Evolutionary conservation across 805 yeast genomes (phyloP).

Genomic region (Pichia kluyveri): DNA sequence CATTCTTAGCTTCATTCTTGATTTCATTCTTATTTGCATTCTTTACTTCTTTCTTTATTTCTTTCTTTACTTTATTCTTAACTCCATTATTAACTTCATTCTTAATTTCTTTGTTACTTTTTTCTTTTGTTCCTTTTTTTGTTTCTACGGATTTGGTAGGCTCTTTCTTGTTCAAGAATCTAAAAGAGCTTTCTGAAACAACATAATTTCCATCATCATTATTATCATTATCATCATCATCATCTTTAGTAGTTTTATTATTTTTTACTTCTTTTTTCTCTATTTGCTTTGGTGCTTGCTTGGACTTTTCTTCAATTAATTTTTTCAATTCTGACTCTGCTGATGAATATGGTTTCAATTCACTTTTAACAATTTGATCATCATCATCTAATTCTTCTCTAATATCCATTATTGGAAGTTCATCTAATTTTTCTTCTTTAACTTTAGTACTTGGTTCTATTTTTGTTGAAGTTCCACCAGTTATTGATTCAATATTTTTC

Average conservation of each 20-base stretch:
- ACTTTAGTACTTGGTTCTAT: neutral
- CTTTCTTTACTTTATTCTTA: no score
- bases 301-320: neutral
- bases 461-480: conserved; percentile 3
- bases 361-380: conserved; percentile 52
- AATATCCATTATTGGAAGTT: conserved; percentile 67
- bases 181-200: conserved; percentile 2
- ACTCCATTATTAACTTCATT: no score
- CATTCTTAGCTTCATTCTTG: neutral
- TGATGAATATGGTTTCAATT: conserved; percentile 29
- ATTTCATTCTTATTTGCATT: neutral
- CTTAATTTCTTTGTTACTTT: neutral
- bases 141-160: neutral
- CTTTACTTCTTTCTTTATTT: neutral
- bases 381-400: conserved; percentile 78
- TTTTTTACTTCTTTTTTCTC: conserved; percentile 23
- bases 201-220: conserved; percentile 8
- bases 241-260: conserved; percentile 16
- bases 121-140: conserved; percentile 10
- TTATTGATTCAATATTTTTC: conserved; percentile 20
- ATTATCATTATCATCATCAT: neutral
- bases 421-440: conserved; percentile 21
- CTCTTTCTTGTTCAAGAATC: neutral
- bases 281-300: neutral
- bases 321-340: conserved; percentile 2